Conservation (phyloP, 2,329 filamentous ascomycete genomes). For the Fusarium lateritium region DNA sequence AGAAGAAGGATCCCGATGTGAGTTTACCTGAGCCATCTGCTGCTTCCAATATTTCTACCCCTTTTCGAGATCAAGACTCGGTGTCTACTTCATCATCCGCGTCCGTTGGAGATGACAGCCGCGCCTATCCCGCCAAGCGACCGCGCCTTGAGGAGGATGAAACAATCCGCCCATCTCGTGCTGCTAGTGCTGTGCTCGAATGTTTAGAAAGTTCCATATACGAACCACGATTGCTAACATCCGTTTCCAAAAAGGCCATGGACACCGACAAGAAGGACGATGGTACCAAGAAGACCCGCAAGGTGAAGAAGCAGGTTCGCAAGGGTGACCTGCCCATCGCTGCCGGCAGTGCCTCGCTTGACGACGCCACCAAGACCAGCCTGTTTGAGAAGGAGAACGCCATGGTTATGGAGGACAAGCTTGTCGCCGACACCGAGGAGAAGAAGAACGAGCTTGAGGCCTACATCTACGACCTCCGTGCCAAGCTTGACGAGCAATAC, state of each 20-base stretch:
- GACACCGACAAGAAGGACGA: conserved; percentile 82
- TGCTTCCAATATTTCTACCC: conserved; percentile 9
- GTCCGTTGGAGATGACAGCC: conserved; percentile 36
- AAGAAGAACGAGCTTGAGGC: conserved; percentile 99
- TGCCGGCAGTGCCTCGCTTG: conserved; percentile 85
- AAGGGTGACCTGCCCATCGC: conserved; percentile 95
- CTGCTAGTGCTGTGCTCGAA: conserved; percentile 16
- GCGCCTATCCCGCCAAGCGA: conserved; percentile 36
- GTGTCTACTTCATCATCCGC: conserved; percentile 31
- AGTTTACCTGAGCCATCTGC: conserved; percentile 58
- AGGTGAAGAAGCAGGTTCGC: conserved; percentile 99
- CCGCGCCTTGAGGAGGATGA: conserved; percentile 32
- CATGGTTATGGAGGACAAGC: conserved; percentile 99
- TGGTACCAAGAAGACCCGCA: conserved; percentile 88
- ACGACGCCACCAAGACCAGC: conserved; percentile 75
- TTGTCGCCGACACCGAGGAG: conserved; percentile 97
- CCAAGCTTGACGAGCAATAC: conserved; percentile 94
- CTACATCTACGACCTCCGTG: conserved; percentile 96
- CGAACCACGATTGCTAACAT: conserved; percentile 48
- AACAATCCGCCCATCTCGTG: neutral
- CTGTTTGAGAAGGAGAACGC: conserved; percentile 84
- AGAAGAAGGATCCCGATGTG: conserved; percentile 81
- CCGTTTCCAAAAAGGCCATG: conserved; percentile 75
- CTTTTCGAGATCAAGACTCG: conserved; percentile 4
- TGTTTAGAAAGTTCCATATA: conserved; percentile 10